phyloP scores from a whole-genome alignment of 768 basidiomycete genomes.

The Boletus insuetus region DNA sequence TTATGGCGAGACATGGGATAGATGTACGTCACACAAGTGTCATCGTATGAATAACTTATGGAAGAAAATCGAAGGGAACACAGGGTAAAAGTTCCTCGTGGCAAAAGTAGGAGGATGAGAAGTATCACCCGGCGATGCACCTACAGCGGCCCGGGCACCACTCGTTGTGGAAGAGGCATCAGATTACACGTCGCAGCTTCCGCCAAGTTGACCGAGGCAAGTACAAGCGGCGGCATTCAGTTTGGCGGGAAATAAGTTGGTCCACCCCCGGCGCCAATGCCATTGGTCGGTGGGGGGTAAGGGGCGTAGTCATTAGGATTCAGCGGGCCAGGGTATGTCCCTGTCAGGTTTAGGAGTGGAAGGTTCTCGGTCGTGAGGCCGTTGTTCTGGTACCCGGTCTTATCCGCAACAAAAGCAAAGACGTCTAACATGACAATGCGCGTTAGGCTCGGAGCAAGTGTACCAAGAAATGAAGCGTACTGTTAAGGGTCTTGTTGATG shows the following conservation, averaged over 20 bases:
- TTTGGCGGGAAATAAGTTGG: conserved; percentile 19
- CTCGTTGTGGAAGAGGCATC: too few species aligned
- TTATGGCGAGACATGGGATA: too few species aligned
- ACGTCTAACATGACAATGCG: conserved; percentile 37
- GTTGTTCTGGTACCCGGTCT: conserved; percentile 42
- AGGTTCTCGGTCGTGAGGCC: conserved; percentile 24
- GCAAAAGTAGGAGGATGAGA: too few species aligned
- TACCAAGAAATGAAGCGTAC: not conserved
- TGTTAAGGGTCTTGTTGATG: conserved; percentile 41
- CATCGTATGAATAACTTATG: too few species aligned
- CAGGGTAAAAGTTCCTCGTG: too few species aligned
- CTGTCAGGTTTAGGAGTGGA: conserved; percentile 42
- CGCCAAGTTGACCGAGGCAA: too few species aligned
- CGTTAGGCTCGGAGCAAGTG: not conserved
- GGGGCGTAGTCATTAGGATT: conserved; percentile 41
- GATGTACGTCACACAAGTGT: too few species aligned
- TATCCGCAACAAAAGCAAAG: conserved; percentile 46
- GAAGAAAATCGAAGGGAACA: too few species aligned
- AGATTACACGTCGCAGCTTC: too few species aligned
- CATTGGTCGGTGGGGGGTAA: conserved; percentile 40
- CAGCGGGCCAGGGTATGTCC: conserved; percentile 43
- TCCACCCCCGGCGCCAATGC: conserved; percentile 42
- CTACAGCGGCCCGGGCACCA: too few species aligned
- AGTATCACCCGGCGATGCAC: too few species aligned
- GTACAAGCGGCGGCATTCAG: too few species aligned